Evolutionary conservation across 169 alveolate genomes (phyloP).

Genomic region (Hepatocystis sp.): DNA sequence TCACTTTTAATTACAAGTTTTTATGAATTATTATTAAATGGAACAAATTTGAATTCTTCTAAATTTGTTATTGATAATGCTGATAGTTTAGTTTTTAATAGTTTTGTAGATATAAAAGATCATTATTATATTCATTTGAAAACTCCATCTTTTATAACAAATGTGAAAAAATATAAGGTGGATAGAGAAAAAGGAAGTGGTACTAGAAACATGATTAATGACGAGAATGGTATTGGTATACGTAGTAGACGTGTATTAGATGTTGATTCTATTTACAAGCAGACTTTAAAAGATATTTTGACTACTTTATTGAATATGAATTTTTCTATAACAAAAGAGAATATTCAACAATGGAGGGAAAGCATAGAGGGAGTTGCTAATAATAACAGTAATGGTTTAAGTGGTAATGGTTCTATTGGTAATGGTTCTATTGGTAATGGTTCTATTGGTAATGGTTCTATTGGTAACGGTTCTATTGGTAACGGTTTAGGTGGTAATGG

Average conservation of each 20-base stretch:
- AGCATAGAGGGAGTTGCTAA: constrained; percentile 26
- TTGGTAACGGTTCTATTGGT: no score
- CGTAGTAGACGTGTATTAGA: constrained; percentile 14
- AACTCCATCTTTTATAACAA: constrained; percentile 41
- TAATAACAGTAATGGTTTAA: background rate
- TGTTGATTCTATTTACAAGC: constrained; percentile 59
- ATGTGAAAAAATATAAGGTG: constrained; percentile 18
- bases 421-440: background rate
- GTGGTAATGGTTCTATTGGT: background rate
- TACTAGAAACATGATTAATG: background rate
- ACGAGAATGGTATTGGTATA: background rate
- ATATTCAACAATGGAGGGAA: constrained; percentile 31
- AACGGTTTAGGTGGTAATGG: no score
- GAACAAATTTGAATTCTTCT: constrained; percentile 68
- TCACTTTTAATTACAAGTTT: constrained; percentile 70
- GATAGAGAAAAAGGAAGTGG: background rate
- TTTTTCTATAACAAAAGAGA: constrained; percentile 66
- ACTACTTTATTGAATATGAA: constrained; percentile 57
- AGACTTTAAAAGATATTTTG: constrained; percentile 49
- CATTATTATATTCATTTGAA: constrained; percentile 70
- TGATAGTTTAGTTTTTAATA: constrained; percentile 16
- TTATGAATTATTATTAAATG: constrained; percentile 46
- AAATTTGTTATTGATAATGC: constrained; percentile 36
- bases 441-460: background rate
- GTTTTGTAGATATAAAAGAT: constrained; percentile 67